Evolutionary conservation across 192 early-diverging fungal genomes (phyloP).

Genomic region (Mortierella antarctica): DNA sequence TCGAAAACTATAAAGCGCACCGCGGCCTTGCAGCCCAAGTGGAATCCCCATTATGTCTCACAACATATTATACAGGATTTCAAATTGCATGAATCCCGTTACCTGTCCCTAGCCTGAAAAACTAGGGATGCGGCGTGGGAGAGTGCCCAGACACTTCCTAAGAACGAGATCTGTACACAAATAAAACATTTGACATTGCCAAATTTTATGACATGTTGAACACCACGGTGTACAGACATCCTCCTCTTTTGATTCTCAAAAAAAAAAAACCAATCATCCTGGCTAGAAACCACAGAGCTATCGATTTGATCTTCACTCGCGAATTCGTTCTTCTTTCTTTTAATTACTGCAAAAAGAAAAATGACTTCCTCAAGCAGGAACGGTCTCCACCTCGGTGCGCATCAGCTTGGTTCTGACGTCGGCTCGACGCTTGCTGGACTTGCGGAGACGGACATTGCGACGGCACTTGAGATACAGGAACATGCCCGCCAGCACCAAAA

Average conservation of each 20-base stretch:
- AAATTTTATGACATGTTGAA: slow-evolving; percentile 32
- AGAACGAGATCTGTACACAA: slow-evolving; percentile 34
- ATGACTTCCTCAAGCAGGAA: slow-evolving; percentile 23
- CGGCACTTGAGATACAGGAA: slow-evolving; percentile 46
- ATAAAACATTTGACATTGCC: slow-evolving; percentile 44
- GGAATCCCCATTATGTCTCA: slow-evolving; percentile 35
- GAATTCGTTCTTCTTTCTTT: not conserved
- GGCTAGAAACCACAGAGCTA: not conserved
- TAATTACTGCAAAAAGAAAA: not conserved
- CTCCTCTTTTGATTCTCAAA: not conserved
- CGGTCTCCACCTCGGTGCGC: slow-evolving; percentile 43
- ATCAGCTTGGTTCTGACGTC: slow-evolving; percentile 40
- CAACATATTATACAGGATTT: slow-evolving; percentile 44
- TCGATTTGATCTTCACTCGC: too few species aligned
- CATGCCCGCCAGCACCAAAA: slow-evolving; percentile 24
- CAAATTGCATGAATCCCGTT: slow-evolving; percentile 41
- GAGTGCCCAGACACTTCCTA: slow-evolving; percentile 52
- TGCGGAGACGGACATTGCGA: slow-evolving; percentile 43
- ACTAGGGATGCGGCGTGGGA: slow-evolving; percentile 22
- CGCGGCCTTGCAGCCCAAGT: slow-evolving; percentile 4
- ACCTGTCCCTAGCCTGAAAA: slow-evolving; percentile 34
- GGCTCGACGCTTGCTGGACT: slow-evolving; percentile 27
- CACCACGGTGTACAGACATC: slow-evolving; percentile 39
- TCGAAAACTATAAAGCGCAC: slow-evolving; percentile 14
- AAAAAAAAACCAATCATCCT: not conserved